Base-by-base conservation (phyloP, 768 basidiomycete species). In the Tylopilus subfusipes region DNA sequence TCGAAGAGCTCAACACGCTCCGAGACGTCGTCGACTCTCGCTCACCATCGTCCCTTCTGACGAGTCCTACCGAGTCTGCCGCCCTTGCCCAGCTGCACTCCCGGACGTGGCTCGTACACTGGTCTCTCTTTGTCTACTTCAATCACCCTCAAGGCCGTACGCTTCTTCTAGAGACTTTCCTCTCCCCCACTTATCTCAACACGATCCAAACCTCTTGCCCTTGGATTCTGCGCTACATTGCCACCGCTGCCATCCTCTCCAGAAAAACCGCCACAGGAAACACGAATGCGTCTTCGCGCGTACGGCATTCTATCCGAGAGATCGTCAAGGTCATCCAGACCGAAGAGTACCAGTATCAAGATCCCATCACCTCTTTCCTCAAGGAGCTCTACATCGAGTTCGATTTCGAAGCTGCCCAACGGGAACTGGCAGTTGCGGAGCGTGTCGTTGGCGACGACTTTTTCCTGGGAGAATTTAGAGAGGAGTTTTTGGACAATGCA, bases 91-190 rank as follows among this genome's bases (percentile, higher is more conserved):
- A 97, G 66, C 80, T 99, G 29, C 94, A 98, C 72, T 91, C 93
- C 3, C 84, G 97, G 54, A 92, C 94, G 19, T 98, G 96, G 94
- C 82, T 96, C 56, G 84, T 92, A 8, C 97, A 98, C 74, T 99
- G 96, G 97, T 91, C 89, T 2, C 84, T 99, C 46, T 98, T 98
- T 71, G 93, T 98, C 52, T 98, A 96, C 76, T 99, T 94, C 78
- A 98, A 97, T 76, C 92, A 98, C 73, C 85, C 86, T 0, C 84
- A 94, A 63, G 94, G 93, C 25, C 86, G 94, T 39, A 90, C 90
- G 0, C 83, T 92, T 18, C 85, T 98, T 53, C 86, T 99, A 62
- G 97, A 98, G 68, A 93, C 91, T 1, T 99, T 98, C 86, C 87
- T 98, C 68, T 82, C 90, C 19, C 95, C 95, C 2, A 90, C 90